phyloP scores from a whole-genome alignment of 768 basidiomycete genomes.

The Boletus eberwhitei region DNA sequence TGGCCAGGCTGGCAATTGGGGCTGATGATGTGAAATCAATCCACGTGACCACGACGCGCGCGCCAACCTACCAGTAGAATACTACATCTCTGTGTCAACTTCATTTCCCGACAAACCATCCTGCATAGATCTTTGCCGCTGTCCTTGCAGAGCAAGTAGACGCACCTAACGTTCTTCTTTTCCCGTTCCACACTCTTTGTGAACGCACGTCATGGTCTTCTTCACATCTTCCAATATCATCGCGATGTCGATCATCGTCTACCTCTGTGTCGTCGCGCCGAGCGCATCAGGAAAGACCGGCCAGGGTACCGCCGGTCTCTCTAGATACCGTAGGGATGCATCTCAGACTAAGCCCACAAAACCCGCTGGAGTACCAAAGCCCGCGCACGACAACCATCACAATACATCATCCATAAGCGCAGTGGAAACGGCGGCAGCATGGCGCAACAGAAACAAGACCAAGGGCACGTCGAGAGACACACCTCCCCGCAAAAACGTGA shows the following conservation, averaged over 20 bases:
- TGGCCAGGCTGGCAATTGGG: too few species aligned
- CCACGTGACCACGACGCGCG: slow-evolving; percentile 21
- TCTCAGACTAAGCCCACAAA: neutral
- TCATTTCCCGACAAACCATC: neutral
- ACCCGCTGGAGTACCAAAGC: neutral
- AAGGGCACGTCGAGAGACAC: neutral
- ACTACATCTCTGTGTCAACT: neutral
- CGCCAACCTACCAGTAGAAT: neutral
- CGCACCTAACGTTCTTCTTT: neutral
- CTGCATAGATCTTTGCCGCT: neutral
- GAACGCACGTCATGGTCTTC: slow-evolving; percentile 4
- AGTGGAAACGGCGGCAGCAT: neutral
- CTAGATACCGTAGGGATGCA: slow-evolving; percentile 3
- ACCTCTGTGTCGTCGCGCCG: slow-evolving; percentile 4
- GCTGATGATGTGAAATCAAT: slow-evolving; percentile 17
- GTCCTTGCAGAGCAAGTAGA: slow-evolving; percentile 17
- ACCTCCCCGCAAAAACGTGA: neutral
- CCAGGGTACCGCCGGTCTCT: neutral
- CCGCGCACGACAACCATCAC: neutral
- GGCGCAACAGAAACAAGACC: neutral
- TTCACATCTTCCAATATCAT: slow-evolving; percentile 11
- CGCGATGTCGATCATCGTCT: slow-evolving; percentile 10
- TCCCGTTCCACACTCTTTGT: neutral
- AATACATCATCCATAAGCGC: slow-evolving; percentile 5
- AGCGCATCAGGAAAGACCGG: slow-evolving; percentile 2